Conservation (phyloP, 768 basidiomycete genomes). For the Boletus bicolor region DNA sequence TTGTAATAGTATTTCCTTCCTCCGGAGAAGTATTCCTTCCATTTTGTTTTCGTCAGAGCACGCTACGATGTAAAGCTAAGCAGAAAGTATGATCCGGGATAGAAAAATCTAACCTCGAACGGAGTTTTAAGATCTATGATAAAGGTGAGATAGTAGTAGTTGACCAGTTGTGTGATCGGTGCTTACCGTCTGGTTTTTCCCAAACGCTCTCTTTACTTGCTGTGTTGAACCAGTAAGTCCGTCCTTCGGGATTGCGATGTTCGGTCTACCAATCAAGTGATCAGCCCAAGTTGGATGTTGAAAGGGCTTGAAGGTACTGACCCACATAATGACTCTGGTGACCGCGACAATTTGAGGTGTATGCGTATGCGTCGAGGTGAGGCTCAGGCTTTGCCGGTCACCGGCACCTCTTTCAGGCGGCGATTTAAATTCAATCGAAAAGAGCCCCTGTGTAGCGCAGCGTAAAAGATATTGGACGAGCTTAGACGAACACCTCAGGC, state of each 20-base stretch:
- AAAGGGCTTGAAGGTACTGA: constrained; percentile 15
- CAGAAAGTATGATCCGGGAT: not conserved
- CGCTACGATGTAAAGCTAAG: constrained; percentile 44
- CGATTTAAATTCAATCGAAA: constrained; percentile 13
- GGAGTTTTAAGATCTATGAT: constrained; percentile 79
- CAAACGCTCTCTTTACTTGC: constrained; percentile 88
- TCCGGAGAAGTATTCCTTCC: constrained; percentile 95
- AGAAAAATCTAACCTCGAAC: constrained; percentile 63
- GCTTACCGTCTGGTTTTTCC: constrained; percentile 94
- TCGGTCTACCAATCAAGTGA: constrained; percentile 59
- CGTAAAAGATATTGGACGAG: too few species aligned
- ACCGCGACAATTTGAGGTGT: not conserved
- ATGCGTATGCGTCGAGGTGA: not conserved
- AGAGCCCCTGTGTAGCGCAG: not conserved
- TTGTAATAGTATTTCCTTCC: constrained; percentile 92
- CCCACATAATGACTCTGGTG: constrained; percentile 28
- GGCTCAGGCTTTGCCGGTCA: constrained; percentile 1
- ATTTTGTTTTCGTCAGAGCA: constrained; percentile 85
- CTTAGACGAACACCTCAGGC: too few species aligned
- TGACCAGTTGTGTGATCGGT: not conserved
- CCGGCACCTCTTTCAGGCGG: constrained; percentile 16
- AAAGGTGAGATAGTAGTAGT: constrained; percentile 6
- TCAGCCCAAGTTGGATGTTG: not conserved
- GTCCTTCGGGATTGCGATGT: constrained; percentile 92
- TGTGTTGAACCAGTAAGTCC: constrained; percentile 98